These are phyloP conservation scores for Pseudovirgaria hyperparasitica DNA, from an alignment of 2,329 filamentous ascomycete genomes.

Conservation along the genomic window DNA sequence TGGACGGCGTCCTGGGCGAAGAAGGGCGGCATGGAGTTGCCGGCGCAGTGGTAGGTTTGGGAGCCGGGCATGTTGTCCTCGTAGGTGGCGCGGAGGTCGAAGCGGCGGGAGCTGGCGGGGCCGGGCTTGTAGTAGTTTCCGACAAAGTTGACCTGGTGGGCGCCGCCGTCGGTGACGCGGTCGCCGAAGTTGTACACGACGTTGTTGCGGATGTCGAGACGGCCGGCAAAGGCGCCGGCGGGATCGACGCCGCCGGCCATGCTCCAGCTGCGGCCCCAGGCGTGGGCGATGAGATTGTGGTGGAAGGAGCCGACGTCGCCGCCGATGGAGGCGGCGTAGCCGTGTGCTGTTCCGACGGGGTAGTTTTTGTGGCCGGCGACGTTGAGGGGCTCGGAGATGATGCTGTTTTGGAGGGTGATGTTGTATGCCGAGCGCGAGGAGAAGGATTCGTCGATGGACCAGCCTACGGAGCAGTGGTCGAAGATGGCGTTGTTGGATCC, in stretches of 20 bases:
- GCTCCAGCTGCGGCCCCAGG: conserved; percentile 26
- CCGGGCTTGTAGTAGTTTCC: conserved; percentile 23
- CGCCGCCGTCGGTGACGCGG: conserved; percentile 21
- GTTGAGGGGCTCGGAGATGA: conserved; percentile 25
- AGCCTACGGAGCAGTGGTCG: conserved; percentile 22
- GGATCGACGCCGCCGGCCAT: conserved; percentile 20
- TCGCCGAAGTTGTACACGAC: conserved; percentile 24
- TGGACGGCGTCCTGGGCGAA: conserved; percentile 16
- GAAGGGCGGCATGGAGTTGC: conserved; percentile 19
- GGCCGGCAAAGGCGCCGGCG: conserved; percentile 18
- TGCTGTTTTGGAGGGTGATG: conserved; percentile 23
- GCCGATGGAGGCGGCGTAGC: conserved; percentile 13
- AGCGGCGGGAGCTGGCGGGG: conserved; percentile 15
- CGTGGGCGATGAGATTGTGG: conserved; percentile 27
- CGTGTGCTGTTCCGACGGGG: conserved; percentile 15
- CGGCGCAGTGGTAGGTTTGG: conserved; percentile 21
- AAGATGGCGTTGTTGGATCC: conserved; percentile 23
- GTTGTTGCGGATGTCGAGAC: conserved; percentile 23
- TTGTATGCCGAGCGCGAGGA: conserved; percentile 21
- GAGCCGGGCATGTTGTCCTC: conserved; percentile 20
- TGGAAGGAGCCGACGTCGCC: conserved; percentile 24
- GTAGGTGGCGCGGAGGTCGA: conserved; percentile 15
- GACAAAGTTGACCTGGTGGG: conserved; percentile 21
- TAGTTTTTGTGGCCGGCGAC: conserved; percentile 26
- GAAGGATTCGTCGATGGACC: conserved; percentile 23